Base-by-base conservation (phyloP, 1,284 basidiomycete genomes). In the Apiotrichum laibachii region DNA sequence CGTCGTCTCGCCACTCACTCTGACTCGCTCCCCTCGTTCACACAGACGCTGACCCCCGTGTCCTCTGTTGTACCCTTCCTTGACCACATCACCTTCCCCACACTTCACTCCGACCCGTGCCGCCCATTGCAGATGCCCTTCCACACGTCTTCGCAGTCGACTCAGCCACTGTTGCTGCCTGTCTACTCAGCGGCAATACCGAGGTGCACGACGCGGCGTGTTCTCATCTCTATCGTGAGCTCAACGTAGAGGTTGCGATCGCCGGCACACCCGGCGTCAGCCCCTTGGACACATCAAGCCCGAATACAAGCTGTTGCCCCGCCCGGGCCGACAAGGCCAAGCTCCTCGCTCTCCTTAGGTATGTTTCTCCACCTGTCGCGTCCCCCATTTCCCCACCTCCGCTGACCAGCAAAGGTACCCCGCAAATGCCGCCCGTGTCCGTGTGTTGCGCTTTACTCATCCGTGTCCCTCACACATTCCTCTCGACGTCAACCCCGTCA, bases 361-460 rank as follows among this genome's bases (percentile, higher is more conserved):
- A 18, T 39, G 62, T 46, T 15, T 19, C 19, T 13, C 44, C 37
- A 10, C 49, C 10, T 19, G 31, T 15, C 3, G 22, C 10, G 15
- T 11, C 4, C 26, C 26, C 26, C 26, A 4, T 31, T 31, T 31
- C 26, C 26, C 26, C 26, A 31, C 26, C 26, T 3, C 26, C 9
- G 42, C 44, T 49, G n/a, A 54, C 33, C 8, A 19, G 40, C 21
- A 11, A 22, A 63, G 62, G 16, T 45, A 46, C 19, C 26, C 47
- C 1, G 39, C 37, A 8, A 56, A 63, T 26, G 62, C 62, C 11
- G 34, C 43, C 1, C 49, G 56, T 9, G 62, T 63, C 39, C 58
- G 56, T n/a, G 56, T 49, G 10, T 37, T 63, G 5, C 59, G 49
- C 50, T 63, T 63, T 34, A 49, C 50, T 12, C 62, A 63, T 54